A percentile compares a stretch with the other conserved stretches of the same genome.
These are phyloP conservation scores for Rostrohypoxylon terebratum DNA, from an alignment of 495 filamentous ascomycete species.

Conservation along the genomic window DNA sequence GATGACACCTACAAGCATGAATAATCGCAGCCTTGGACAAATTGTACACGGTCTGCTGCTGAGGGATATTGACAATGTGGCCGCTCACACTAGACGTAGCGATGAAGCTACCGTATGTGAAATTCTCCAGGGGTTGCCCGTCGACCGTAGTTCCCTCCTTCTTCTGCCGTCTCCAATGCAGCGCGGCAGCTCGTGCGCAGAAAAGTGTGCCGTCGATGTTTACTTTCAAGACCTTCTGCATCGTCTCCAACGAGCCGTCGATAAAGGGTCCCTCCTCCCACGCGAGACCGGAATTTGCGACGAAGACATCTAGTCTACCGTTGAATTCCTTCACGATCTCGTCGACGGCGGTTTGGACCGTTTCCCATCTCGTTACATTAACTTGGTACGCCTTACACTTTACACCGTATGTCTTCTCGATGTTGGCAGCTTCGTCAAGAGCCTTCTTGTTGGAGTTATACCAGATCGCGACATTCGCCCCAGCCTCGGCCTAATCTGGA, in stretches of 20 bases:
- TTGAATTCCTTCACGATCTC: conserved; percentile 75
- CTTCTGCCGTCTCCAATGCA: conserved; percentile 71
- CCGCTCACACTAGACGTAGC: conserved; percentile 85
- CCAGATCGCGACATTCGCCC: conserved; percentile 89
- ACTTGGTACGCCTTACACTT: conserved; percentile 85
- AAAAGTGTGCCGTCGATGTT: conserved; percentile 88
- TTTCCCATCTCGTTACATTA: conserved; percentile 69
- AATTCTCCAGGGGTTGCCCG: conserved; percentile 75
- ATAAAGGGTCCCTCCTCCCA: conserved; percentile 78
- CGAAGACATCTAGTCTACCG: conserved; percentile 79
- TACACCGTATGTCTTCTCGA: conserved; percentile 81
- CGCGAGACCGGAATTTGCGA: conserved; percentile 82
- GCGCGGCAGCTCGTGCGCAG: conserved; percentile 81
- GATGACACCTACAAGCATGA: conserved; percentile 73
- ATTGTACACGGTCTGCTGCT: conserved; percentile 88
- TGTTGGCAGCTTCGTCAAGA: conserved; percentile 74
- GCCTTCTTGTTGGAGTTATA: conserved; percentile 83
- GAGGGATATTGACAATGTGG: conserved; percentile 89
- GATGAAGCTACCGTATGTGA: conserved; percentile 77
- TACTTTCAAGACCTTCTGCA: conserved; percentile 74
- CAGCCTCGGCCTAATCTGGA: conserved; percentile 72
- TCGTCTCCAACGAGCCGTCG: conserved; percentile 72
- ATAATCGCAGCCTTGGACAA: conserved; percentile 87
- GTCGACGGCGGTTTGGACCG: conserved; percentile 69
- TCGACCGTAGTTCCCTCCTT: conserved; percentile 72